Conservation (phyloP, 805 yeast genomes). For the Nakazawaea wickerhamii region DNA sequence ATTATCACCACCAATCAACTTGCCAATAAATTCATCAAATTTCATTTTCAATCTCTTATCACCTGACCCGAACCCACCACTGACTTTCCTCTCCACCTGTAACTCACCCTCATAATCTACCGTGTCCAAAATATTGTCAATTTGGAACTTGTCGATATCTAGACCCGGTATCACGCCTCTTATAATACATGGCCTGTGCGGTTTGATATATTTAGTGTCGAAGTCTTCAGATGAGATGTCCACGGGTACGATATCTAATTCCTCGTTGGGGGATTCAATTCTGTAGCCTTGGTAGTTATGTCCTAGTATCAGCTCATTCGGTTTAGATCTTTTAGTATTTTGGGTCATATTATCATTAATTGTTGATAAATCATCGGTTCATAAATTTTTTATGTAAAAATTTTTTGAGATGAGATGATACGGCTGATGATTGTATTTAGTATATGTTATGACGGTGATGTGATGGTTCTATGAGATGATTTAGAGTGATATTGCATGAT, state of each 20-base stretch:
- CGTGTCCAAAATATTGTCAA: slow-evolving; percentile 30
- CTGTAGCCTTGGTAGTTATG: slow-evolving; percentile 7
- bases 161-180: slow-evolving; percentile 32
- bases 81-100: slow-evolving; percentile 52
- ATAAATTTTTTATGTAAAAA: too few species aligned
- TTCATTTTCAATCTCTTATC: slow-evolving; percentile 44
- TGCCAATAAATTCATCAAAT: slow-evolving; percentile 41
- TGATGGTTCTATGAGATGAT: too few species aligned
- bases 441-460: too few species aligned
- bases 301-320: neutral
- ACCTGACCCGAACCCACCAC: slow-evolving; percentile 70
- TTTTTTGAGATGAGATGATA: too few species aligned
- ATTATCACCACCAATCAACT: slow-evolving; percentile 36
- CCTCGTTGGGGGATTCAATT: neutral
- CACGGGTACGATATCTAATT: slow-evolving; percentile 18
- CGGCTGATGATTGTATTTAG: too few species aligned
- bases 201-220: slow-evolving; percentile 32
- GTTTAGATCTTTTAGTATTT: too few species aligned
- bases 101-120: slow-evolving; percentile 27
- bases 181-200: slow-evolving; percentile 48
- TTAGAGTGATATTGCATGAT: too few species aligned
- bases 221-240: slow-evolving; percentile 24
- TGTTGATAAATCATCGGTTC: too few species aligned
- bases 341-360: too few species aligned
- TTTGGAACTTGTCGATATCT: slow-evolving; percentile 27